Evolutionary conservation across 2,329 filamentous ascomycete genomes (phyloP).

Genomic region (Claviceps pusilla): DNA sequence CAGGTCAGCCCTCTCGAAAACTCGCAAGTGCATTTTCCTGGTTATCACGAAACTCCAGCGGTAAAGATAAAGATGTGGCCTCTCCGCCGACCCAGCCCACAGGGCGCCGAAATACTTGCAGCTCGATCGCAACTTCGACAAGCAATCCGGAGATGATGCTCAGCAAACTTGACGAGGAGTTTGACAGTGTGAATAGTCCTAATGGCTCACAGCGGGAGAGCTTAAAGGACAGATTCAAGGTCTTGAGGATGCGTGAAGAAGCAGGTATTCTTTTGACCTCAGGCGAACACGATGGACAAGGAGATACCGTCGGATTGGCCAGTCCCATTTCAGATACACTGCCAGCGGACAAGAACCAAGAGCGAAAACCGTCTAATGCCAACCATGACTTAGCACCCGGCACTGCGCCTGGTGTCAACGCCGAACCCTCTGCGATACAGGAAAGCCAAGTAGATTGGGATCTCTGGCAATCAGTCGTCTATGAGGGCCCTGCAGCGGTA

Average conservation of each 20-base stretch:
- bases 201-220: slow-evolving; percentile 41
- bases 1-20: slow-evolving; percentile 42
- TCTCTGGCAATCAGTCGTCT: slow-evolving; percentile 89
- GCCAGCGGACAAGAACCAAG: slow-evolving; percentile 18
- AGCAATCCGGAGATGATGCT: slow-evolving; percentile 74
- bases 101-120: slow-evolving; percentile 56
- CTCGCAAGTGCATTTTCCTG: slow-evolving; percentile 79
- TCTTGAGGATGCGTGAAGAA: slow-evolving; percentile 61
- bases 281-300: slow-evolving; percentile 38
- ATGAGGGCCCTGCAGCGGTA: slow-evolving; percentile 80
- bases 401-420: slow-evolving; percentile 67
- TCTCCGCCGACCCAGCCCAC: slow-evolving; percentile 34
- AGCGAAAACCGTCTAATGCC: slow-evolving; percentile 42
- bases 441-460: slow-evolving; percentile 93
- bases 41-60: slow-evolving; percentile 55
- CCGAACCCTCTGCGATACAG: slow-evolving; percentile 53
- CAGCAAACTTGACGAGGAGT: slow-evolving; percentile 60
- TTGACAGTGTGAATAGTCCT: slow-evolving; percentile 31
- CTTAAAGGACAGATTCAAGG: slow-evolving; percentile 64
- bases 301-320: slow-evolving; percentile 11
- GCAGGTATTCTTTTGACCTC: slow-evolving; percentile 37
- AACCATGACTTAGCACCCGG: slow-evolving; percentile 65
- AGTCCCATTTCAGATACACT: slow-evolving; percentile 13
- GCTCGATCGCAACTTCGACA: slow-evolving; percentile 61
- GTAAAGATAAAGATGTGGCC: slow-evolving; percentile 40